Conservation (phyloP, 179 eudicot species). For the Actinidia arguta region DNA sequence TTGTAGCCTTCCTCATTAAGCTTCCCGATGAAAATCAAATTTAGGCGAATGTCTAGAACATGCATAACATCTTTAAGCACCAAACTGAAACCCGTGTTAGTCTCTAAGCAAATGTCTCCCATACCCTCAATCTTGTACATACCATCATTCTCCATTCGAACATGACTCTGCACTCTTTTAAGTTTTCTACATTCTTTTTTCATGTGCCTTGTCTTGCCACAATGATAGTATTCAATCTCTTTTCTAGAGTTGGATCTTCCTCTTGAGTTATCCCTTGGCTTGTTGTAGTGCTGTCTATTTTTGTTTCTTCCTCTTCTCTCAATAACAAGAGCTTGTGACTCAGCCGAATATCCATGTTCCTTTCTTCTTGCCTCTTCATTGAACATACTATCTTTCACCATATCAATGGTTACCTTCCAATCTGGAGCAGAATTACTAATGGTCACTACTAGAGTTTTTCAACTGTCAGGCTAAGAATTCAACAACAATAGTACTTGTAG, state of each 20-base stretch:
- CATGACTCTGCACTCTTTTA: background rate
- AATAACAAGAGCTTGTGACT: slow-evolving; percentile 12
- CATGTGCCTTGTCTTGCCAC: background rate
- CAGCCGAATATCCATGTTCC: background rate
- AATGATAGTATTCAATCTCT: background rate
- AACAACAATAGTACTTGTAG: background rate
- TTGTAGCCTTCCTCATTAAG: slow-evolving; percentile 9
- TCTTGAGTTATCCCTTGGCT: background rate
- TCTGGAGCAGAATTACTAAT: background rate
- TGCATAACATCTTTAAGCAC: background rate
- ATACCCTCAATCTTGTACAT: too few relatives aligned
- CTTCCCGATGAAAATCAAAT: background rate
- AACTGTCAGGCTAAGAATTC: slow-evolving; percentile 7
- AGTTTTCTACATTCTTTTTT: background rate
- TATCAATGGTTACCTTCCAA: background rate
- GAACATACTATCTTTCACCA: background rate
- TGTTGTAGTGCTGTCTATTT: background rate
- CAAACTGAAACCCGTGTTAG: too few relatives aligned
- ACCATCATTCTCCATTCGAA: background rate
- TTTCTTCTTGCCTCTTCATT: slow-evolving; percentile 7
- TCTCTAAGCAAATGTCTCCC: too few relatives aligned
- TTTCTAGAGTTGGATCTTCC: background rate
- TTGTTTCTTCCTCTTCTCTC: background rate
- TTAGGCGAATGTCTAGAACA: background rate
- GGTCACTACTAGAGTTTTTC: slow-evolving; percentile 9